Base-by-base conservation (phyloP, 176 grass and related monocot genomes). In the Rhipidocladum racemiflorum region DNA sequence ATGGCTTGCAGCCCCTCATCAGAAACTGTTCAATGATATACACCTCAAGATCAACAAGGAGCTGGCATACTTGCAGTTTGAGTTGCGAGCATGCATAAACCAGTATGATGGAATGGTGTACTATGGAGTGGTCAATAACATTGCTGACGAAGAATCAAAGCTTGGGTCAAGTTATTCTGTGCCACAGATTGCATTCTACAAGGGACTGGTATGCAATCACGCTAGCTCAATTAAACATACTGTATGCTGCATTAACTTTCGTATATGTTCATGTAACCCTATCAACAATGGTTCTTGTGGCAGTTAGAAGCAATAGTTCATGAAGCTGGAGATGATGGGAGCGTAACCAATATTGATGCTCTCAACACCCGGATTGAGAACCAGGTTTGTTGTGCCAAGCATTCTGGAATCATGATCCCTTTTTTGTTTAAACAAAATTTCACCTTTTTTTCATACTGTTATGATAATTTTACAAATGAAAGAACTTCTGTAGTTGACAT, bases 161-260 rank as follows among this genome's bases (percentile, higher is more conserved):
- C 87, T 95, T n/a, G 92, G 90, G 12, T 89, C 95, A 30, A 93
- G 90, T 64, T 98, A 95, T 85, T 98, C 92, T 2, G 82, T 92
- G 74, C 90, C 92, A 63, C 90, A 98, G 57, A 91, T 98, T 78
- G 89, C 96, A 48, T 95, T 88, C 85, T 98, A 93, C 87, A 98
- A 95, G 82, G 96, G 88, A 43, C 68, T 98, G 90, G 96, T 95
- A 91, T n/a, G 82, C 50, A 42, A 50, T 59, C 35, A 29, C 29
- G 54, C 36, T 14, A 40, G 36, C 49, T 69, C 80, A 53, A 16
- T 62, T 70, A 40, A 43, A 29, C 3, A 40, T 24, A 30, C 20
- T 15, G 20, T 65, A 20, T 67, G 40, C 49, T 70, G 29, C 46
- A 34, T 71, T 65, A 38, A 63, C 56, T 29, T 82, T 40, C 34